Base-by-base conservation (phyloP, 805 yeast genomes). In the Saccharomycopsis sp. region DNA sequence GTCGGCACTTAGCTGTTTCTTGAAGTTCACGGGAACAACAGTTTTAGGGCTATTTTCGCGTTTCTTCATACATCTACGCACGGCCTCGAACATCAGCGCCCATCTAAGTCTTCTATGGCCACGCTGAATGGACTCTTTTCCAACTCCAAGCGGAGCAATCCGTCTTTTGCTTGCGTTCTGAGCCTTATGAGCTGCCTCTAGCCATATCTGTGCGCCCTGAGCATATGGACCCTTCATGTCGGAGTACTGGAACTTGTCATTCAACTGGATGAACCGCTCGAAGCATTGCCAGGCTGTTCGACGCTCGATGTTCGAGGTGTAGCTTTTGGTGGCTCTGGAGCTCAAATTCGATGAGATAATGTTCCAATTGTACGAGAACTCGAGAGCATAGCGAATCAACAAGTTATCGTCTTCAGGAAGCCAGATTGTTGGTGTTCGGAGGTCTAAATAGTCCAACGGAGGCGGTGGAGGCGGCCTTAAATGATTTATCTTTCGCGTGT, bases 251-350 rank as follows among this genome's bases (percentile, higher is more conserved):
- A 91, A 93, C 59, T 86, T 85, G 60, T 93, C 97, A 66, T 89
- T 55, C 64, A 94, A 77, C 73, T 93, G 98, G 61, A 92, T 86
- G 76, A 93, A 94, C 64, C 99, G 77, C 71, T 94, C 99, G 74
- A 94, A 94, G 70, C 98, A 93, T 70, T 93, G 98, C 99, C 99
- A 94, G 0, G 99, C 96, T 0, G 98, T 94, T 67, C 99, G 80
- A 67, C 97, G 81, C 70, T 94, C 98, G 58, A 91, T 89, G 67
- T 89, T 91, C 0, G 98, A 87, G 44, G 84, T 81, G 69, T 89
- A 91, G 14, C 86, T 81, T 63, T 83, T 78, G 0, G 89, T 81
- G 1, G 90, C 81, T 55, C 79, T 76, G 1, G 85, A 79, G 52
- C 87, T 79, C 69, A 94, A 74, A 67, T 87, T 89, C 3, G 92